These are phyloP conservation scores for Solanum infundibuliforme DNA, from an alignment of 257 asterid genomes.

Conservation along the genomic window DNA sequence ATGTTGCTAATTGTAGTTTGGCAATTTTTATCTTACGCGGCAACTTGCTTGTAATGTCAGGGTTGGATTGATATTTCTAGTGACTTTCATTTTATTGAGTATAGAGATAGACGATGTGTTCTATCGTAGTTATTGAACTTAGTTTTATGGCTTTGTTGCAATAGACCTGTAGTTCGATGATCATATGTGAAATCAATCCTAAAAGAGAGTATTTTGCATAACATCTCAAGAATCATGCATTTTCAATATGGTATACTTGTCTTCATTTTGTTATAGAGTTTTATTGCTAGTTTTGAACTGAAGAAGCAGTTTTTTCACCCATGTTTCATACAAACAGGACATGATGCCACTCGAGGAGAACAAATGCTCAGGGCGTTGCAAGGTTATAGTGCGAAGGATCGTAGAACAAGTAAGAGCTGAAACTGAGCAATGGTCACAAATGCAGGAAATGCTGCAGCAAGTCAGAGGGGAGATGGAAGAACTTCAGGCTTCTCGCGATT, in stretches of 20 bases:
- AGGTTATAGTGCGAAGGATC: slow-evolving; percentile 42
- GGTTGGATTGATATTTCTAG: neutral
- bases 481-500: slow-evolving; percentile 54
- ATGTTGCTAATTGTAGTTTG: neutral
- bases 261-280: neutral
- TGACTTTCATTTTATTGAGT: neutral
- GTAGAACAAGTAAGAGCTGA: slow-evolving; percentile 88
- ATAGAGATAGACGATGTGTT: neutral
- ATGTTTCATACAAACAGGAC: slow-evolving; percentile 26
- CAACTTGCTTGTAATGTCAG: neutral
- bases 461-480: slow-evolving; percentile 79
- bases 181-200: neutral
- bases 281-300: neutral
- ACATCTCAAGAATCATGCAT: neutral
- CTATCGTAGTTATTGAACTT: neutral
- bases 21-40: neutral
- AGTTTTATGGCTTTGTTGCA: neutral
- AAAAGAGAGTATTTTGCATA: neutral
- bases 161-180: neutral
- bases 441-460: slow-evolving; percentile 76
- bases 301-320: neutral
- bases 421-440: slow-evolving; percentile 92
- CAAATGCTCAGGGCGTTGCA: slow-evolving; percentile 80
- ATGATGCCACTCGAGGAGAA: slow-evolving; percentile 21
- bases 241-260: neutral